Evolutionary conservation across 2,329 filamentous ascomycete species (phyloP).

Genomic region (Trichoderma semiorbis): DNA sequence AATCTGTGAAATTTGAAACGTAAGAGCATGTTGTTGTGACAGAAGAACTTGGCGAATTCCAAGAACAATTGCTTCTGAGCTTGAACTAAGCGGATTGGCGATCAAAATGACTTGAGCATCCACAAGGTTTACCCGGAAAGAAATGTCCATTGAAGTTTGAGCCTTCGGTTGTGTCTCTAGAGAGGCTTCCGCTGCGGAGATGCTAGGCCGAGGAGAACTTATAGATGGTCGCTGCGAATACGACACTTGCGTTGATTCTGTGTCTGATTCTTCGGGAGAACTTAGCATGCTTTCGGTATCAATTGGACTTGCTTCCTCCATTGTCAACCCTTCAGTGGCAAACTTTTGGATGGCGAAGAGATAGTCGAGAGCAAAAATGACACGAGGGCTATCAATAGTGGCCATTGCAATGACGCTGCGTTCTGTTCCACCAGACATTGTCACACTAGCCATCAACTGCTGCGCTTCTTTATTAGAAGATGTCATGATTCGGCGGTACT

Average conservation of each 20-base stretch:
- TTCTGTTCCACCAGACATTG: constrained; percentile 81
- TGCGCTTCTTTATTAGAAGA: constrained; percentile 92
- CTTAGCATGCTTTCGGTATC: constrained; percentile 54
- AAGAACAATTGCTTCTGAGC: constrained; percentile 92
- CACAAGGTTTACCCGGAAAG: constrained; percentile 89
- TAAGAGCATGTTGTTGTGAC: constrained; percentile 90
- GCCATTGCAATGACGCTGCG: constrained; percentile 84
- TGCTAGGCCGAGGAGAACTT: constrained; percentile 27
- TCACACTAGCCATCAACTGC: constrained; percentile 96
- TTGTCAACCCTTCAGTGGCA: constrained; percentile 64
- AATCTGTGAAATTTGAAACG: constrained; percentile 87
- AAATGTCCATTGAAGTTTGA: constrained; percentile 61
- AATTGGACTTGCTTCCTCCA: constrained; percentile 53
- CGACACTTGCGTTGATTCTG: constrained; percentile 53
- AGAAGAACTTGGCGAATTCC: constrained; percentile 90
- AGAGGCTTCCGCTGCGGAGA: constrained; percentile 20
- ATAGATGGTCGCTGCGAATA: constrained; percentile 28
- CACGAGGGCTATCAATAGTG: constrained; percentile 87
- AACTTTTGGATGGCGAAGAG: constrained; percentile 86
- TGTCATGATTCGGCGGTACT: constrained; percentile 97
- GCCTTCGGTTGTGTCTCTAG: constrained; percentile 21
- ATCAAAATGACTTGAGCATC: constrained; percentile 96
- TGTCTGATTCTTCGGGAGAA: constrained; percentile 56
- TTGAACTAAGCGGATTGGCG: constrained; percentile 84
- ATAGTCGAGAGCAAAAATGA: constrained; percentile 96